phyloP scores from a whole-genome alignment of 148 eudicot genomes.

The Cornus kousa region DNA sequence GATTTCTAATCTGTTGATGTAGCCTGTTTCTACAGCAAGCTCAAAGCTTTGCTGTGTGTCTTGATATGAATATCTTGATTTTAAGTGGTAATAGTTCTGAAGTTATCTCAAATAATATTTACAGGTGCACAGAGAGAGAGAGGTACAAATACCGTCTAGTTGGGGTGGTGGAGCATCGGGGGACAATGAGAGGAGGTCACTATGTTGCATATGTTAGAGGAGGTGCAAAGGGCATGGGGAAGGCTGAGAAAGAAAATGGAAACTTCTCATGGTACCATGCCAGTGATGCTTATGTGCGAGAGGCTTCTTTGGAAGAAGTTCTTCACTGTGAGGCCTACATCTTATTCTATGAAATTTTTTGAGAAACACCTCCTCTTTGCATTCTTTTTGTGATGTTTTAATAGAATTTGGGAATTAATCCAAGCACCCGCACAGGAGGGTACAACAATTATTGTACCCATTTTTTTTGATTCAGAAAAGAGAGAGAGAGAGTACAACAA shows the following conservation, averaged over 20 bases:
- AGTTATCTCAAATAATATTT: conserved; percentile 6
- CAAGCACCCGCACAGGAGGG: background rate
- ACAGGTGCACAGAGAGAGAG: conserved; percentile 49
- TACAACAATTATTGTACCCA: background rate
- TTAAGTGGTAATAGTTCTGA: background rate
- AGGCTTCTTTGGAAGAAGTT: conserved; percentile 70
- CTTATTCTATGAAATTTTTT: conserved; percentile 63
- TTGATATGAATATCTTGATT: background rate
- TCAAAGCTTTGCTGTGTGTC: background rate
- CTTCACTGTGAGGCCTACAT: conserved; percentile 77
- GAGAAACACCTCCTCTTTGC: conserved; percentile 17
- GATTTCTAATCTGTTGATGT: background rate
- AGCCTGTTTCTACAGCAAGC: background rate
- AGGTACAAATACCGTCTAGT: conserved; percentile 48
- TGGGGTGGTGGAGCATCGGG: conserved; percentile 88
- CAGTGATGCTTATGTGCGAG: conserved; percentile 71
- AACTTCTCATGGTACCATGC: conserved; percentile 66
- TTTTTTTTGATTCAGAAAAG: background rate
- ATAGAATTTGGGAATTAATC: background rate
- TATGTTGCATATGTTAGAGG: conserved; percentile 79
- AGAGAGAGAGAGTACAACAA: no score
- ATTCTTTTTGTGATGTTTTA: conserved; percentile 7
- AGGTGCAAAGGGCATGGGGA: conserved; percentile 18
- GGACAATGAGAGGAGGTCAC: conserved; percentile 85
- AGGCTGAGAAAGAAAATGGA: conserved; percentile 27